Conservation (phyloP, 192 early-diverging fungal genomes). For the Coemansia sp. region DNA sequence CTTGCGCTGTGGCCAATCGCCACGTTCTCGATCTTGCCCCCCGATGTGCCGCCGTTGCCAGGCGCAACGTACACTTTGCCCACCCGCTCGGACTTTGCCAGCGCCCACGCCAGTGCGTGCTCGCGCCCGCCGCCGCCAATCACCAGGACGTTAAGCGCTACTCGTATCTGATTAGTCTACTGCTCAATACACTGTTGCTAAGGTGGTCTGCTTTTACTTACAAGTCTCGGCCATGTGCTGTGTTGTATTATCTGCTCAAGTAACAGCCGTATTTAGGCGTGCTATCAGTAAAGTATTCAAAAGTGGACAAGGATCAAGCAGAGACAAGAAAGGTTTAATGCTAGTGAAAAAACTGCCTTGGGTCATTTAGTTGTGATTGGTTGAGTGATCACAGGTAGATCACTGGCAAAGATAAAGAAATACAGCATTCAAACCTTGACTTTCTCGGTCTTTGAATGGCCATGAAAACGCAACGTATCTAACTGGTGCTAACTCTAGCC, state of each 20-base stretch:
- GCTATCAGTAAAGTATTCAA: background rate
- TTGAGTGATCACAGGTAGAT: conserved; percentile 1
- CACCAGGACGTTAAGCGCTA: conserved; percentile 73
- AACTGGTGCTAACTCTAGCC: no score
- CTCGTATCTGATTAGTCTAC: no score
- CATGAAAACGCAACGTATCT: no score
- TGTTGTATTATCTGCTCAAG: background rate
- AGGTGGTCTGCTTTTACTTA: background rate
- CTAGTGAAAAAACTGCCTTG: background rate
- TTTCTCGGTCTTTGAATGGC: no score
- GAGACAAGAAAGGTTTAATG: background rate
- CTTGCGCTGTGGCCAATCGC: conserved; percentile 59
- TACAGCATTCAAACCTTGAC: no score
- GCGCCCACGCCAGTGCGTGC: conserved; percentile 91
- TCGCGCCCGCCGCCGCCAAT: conserved; percentile 96
- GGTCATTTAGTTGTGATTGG: background rate
- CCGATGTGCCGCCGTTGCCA: conserved; percentile 90
- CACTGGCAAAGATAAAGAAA: no score
- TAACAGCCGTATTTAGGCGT: background rate
- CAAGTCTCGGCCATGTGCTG: conserved; percentile 1
- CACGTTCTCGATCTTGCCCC: conserved; percentile 81
- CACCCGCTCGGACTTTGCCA: conserved; percentile 77
- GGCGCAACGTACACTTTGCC: conserved; percentile 88
- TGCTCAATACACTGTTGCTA: no score
- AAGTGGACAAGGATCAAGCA: background rate